These are phyloP conservation scores for Akanthomyces uredinophilus DNA, from an alignment of 2,329 filamentous ascomycete species.

Conservation along the genomic window DNA sequence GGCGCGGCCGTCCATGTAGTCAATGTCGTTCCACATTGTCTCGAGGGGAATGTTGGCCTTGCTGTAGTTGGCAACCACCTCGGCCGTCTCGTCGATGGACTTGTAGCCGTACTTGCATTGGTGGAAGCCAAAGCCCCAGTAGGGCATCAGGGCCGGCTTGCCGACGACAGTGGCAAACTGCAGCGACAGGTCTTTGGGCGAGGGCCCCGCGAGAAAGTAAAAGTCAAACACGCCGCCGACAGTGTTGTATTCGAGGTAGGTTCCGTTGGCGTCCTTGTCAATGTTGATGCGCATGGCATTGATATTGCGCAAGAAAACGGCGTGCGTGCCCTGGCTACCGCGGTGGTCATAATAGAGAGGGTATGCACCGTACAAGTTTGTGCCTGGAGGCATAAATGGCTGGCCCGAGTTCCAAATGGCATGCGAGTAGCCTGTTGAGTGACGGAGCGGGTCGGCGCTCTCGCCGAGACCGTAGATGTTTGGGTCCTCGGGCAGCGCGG, in stretches of 20 bases:
- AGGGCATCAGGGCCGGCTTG: conserved; percentile 56
- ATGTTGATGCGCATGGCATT: conserved; percentile 76
- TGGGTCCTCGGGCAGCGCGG: conserved; percentile 61
- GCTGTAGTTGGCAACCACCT: conserved; percentile 63
- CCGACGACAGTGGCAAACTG: conserved; percentile 56
- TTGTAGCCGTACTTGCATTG: conserved; percentile 61
- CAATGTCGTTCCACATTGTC: conserved; percentile 70
- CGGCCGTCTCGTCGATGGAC: conserved; percentile 60
- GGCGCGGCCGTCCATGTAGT: conserved; percentile 55
- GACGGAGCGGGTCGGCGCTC: conserved; percentile 64
- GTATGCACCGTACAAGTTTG: conserved; percentile 69
- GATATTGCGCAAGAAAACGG: conserved; percentile 66
- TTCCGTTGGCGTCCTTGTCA: conserved; percentile 52
- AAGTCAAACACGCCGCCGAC: conserved; percentile 73
- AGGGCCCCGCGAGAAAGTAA: conserved; percentile 58
- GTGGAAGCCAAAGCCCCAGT: conserved; percentile 58
- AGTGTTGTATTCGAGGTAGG: conserved; percentile 75
- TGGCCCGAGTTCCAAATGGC: conserved; percentile 65
- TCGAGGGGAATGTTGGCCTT: conserved; percentile 63
- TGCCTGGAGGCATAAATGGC: conserved; percentile 51
- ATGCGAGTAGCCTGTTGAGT: conserved; percentile 56
- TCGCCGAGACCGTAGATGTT: conserved; percentile 77
- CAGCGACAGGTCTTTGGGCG: conserved; percentile 50
- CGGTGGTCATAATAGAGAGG: conserved; percentile 73
- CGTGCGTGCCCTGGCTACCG: conserved; percentile 45